Percentiles rank a stretch among this genome's conserved stretches.
Evolutionary conservation across 441 rosid genomes (phyloP).

Genomic region (Macaranga tanarius): DNA sequence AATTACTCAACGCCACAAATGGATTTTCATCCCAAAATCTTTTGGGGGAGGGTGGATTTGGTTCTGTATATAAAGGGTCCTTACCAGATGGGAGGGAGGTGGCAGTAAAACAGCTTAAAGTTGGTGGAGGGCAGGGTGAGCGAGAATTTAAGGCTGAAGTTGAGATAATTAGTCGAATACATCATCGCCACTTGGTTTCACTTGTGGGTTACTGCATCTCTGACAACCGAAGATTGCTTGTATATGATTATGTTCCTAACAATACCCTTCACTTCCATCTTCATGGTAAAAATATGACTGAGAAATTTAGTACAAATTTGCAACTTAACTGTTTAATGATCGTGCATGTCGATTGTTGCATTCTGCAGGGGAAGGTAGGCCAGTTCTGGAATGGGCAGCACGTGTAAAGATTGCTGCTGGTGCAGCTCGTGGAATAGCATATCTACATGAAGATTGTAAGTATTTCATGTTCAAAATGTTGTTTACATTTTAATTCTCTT

Average conservation of each 20-base stretch:
- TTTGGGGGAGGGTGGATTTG: constrained; percentile 93
- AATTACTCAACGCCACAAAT: constrained; percentile 63
- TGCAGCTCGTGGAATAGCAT: constrained; percentile 95
- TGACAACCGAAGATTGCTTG: constrained; percentile 61
- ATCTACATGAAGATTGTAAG: constrained; percentile 98
- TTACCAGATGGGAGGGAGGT: constrained; percentile 74
- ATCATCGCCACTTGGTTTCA: constrained; percentile 91
- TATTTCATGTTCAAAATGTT: constrained; percentile 20
- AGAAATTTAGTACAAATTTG: constrained; percentile 21
- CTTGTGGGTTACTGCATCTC: constrained; percentile 89
- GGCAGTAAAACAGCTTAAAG: constrained; percentile 82
- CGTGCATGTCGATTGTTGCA: constrained; percentile 15
- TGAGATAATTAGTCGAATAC: constrained; percentile 85
- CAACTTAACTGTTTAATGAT: background rate
- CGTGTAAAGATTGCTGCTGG: constrained; percentile 85
- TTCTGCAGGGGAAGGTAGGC: constrained; percentile 52
- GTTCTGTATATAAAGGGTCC: constrained; percentile 75
- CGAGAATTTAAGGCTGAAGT: constrained; percentile 93
- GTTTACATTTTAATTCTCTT: constrained; percentile 8
- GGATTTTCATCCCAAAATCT: constrained; percentile 71
- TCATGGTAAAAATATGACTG: constrained; percentile 51
- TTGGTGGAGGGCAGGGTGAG: constrained; percentile 89
- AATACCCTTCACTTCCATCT: constrained; percentile 85
- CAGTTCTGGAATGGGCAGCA: constrained; percentile 67
- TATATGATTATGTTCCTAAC: constrained; percentile 82